Evolutionary conservation across 176 grass and related monocot genomes (phyloP).

Genomic region (Rhynchospora pubera): DNA sequence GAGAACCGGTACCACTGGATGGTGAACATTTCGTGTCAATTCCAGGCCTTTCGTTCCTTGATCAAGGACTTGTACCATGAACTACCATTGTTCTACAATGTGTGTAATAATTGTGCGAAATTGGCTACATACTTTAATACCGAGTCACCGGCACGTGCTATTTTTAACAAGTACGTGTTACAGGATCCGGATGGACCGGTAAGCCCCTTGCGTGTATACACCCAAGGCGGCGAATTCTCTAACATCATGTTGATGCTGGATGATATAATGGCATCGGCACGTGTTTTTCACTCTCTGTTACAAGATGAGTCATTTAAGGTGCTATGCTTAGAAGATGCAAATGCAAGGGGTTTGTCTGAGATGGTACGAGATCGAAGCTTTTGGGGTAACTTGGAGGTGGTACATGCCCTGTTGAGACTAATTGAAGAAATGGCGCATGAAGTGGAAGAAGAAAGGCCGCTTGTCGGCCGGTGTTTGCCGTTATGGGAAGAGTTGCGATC

Average conservation of each 20-base stretch:
- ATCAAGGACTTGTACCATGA: constrained; percentile 50
- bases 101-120: constrained; percentile 40
- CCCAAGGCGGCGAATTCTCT: neutral
- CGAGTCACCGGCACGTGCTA: constrained; percentile 31
- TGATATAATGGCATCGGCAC: constrained; percentile 45
- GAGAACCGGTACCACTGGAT: constrained; percentile 67
- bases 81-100: constrained; percentile 48
- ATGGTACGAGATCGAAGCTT: constrained; percentile 58
- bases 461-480: constrained; percentile 69
- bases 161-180: constrained; percentile 52
- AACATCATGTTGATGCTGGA: constrained; percentile 49
- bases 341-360: constrained; percentile 38
- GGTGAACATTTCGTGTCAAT: constrained; percentile 78
- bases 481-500: constrained; percentile 64
- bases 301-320: constrained; percentile 65
- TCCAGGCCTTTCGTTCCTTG: constrained; percentile 31
- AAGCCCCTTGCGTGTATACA: constrained; percentile 32
- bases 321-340: constrained; percentile 48
- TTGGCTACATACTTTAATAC: constrained; percentile 63
- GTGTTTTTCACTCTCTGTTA: constrained; percentile 44
- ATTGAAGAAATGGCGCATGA: constrained; percentile 53
- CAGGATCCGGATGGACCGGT: constrained; percentile 49
- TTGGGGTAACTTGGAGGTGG: constrained; percentile 59
- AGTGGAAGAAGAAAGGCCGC: constrained; percentile 60
- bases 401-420: constrained; percentile 39